phyloP scores from a whole-genome alignment of 257 asterid genomes.

The Nicotiana otophora region DNA sequence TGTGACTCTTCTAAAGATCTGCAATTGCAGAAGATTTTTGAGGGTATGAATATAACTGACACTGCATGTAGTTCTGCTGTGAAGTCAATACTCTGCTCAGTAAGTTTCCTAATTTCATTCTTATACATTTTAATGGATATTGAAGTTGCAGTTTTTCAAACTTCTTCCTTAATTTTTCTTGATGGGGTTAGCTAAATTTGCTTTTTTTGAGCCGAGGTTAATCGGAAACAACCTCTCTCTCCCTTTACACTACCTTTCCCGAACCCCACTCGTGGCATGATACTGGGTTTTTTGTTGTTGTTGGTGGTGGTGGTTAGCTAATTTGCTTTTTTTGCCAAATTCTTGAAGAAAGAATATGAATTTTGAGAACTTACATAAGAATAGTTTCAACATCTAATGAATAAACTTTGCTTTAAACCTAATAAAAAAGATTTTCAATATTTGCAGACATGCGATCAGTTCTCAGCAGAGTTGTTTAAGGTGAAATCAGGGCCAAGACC shows the following conservation, averaged over 20 bases:
- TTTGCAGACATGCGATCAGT: slow-evolving; percentile 74
- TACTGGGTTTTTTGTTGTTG: too few species aligned
- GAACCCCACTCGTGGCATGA: too few species aligned
- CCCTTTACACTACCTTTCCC: too few species aligned
- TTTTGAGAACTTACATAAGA: not conserved
- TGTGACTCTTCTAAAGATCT: slow-evolving; percentile 58
- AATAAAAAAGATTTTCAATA: not conserved
- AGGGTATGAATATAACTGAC: slow-evolving; percentile 66
- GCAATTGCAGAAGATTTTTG: slow-evolving; percentile 48
- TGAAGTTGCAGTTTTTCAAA: not conserved
- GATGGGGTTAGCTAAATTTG: not conserved
- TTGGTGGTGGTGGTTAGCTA: not conserved
- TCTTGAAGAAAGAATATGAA: not conserved
- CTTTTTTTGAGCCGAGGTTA: not conserved
- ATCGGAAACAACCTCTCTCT: too few species aligned
- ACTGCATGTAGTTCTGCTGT: slow-evolving; percentile 64
- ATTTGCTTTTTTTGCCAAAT: not conserved
- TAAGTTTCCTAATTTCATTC: slow-evolving; percentile 32
- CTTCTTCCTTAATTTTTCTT: not conserved
- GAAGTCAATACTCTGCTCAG: slow-evolving; percentile 80
- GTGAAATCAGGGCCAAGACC: slow-evolving; percentile 34
- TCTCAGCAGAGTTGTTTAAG: slow-evolving; percentile 67
- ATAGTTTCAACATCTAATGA: not conserved
- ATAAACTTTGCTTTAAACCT: not conserved
- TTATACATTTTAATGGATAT: not conserved